A percentile compares a stretch with the other conserved stretches of the same genome.
phyloP scores from a whole-genome alignment of 2,329 filamentous ascomycete genomes.

The Amesomyces nigricolor region DNA sequence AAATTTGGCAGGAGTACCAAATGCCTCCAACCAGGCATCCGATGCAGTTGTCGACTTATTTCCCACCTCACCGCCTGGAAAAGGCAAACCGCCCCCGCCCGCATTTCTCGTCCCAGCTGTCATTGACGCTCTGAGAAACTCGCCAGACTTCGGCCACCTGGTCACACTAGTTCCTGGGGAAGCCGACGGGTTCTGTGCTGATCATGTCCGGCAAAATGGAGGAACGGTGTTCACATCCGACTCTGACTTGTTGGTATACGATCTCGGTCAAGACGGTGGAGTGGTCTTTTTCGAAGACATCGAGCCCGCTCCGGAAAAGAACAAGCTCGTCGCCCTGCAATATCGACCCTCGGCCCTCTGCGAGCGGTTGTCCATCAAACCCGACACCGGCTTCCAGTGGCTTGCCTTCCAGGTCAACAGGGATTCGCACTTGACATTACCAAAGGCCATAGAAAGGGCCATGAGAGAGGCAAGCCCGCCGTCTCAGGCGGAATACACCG shows the following conservation, averaged over 20 bases:
- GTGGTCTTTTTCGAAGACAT: conserved; percentile 67
- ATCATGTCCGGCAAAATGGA: conserved; percentile 48
- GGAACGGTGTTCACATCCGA: conserved; percentile 71
- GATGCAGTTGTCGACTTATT: conserved; percentile 24
- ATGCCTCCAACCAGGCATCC: conserved; percentile 9
- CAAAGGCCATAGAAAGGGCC: conserved; percentile 25
- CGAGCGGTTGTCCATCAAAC: conserved; percentile 24
- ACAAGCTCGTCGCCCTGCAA: conserved; percentile 18
- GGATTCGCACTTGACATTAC: conserved; percentile 24
- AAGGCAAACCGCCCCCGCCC: conserved; percentile 37
- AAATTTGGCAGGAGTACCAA: conserved; percentile 24
- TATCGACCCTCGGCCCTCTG: conserved; percentile 26
- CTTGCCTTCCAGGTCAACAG: conserved; percentile 33
- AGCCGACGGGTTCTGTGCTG: conserved; percentile 76
- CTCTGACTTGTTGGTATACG: conserved; percentile 75
- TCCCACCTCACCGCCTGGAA: conserved; percentile 21
- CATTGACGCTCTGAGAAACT: conserved; percentile 60
- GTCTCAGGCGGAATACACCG: conserved; percentile 23
- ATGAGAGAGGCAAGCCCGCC: conserved; percentile 12
- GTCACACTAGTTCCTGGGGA: conserved; percentile 69
- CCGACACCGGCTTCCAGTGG: conserved; percentile 23
- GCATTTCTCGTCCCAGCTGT: conserved; percentile 74
- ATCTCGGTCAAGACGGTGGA: conserved; percentile 55
- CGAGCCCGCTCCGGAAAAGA: conserved; percentile 28
- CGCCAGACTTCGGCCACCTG: conserved; percentile 36